phyloP scores from a whole-genome alignment of 1,139 yeast species.

The Scheffersomyces parashehatae region DNA sequence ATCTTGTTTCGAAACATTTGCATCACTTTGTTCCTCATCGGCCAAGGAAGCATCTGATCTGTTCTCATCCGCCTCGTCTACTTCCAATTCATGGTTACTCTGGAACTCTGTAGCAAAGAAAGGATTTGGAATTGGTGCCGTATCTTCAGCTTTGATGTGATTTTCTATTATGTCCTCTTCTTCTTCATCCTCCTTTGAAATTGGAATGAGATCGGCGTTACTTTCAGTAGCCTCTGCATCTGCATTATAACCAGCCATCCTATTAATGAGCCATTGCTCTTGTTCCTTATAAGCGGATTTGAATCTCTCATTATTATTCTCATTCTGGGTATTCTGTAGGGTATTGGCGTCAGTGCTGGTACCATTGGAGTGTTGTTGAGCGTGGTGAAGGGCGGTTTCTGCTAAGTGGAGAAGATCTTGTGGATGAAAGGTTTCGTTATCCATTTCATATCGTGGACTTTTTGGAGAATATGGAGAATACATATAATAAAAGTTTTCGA shows the following conservation, averaged over 20 bases:
- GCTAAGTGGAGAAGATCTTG: slow-evolving; percentile 12
- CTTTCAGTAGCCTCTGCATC: slow-evolving; percentile 21
- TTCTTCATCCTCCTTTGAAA: slow-evolving; percentile 6
- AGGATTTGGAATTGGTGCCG: slow-evolving; percentile 21
- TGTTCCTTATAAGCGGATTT: neutral
- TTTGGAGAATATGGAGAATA: no score
- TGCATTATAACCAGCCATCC: slow-evolving; percentile 18
- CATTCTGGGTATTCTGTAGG: neutral
- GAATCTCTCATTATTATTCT: neutral
- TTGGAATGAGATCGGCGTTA: slow-evolving; percentile 5
- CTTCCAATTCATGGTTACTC: slow-evolving; percentile 6
- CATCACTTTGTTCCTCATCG: slow-evolving; percentile 20
- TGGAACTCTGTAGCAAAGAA: slow-evolving; percentile 15
- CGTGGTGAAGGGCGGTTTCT: slow-evolving; percentile 11
- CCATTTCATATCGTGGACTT: neutral
- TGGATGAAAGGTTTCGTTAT: slow-evolving; percentile 3
- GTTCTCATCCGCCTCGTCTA: slow-evolving; percentile 18
- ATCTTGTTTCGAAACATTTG: slow-evolving; percentile 6
- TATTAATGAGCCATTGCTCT: neutral
- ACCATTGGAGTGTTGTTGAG: slow-evolving; percentile 2
- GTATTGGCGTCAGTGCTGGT: neutral
- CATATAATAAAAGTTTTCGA: neutral
- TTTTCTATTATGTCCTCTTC: neutral
- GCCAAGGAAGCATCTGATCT: slow-evolving; percentile 31
- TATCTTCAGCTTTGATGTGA: neutral